phyloP scores from a whole-genome alignment of 1,139 yeast genomes.

The Casaregolazyma suthepensis region DNA sequence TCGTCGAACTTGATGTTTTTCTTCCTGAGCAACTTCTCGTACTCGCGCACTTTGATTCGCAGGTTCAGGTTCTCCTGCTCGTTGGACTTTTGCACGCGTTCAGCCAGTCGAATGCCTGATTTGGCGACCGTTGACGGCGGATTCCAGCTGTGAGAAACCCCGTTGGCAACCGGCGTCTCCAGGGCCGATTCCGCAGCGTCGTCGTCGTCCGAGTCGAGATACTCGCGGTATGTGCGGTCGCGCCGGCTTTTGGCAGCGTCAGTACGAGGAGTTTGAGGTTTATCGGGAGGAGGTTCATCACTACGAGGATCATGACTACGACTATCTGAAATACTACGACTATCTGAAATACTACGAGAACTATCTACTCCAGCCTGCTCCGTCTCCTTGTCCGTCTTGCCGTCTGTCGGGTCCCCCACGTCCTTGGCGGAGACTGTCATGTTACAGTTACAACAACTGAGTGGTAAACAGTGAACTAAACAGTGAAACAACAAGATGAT shows the following conservation, averaged over 20 bases:
- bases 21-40: constrained; percentile 1
- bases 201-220: not conserved
- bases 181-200: not conserved
- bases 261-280: not conserved
- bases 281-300: not conserved
- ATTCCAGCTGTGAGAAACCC: not conserved
- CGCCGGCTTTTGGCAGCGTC: not conserved
- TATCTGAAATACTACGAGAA: not conserved
- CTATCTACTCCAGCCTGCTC: not conserved
- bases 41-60: constrained; percentile 6
- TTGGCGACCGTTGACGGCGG: not conserved
- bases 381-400: too few relatives aligned
- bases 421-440: too few relatives aligned
- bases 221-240: not conserved
- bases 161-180: not conserved
- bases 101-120: constrained; percentile 2
- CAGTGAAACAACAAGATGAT: too few relatives aligned
- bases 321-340: not conserved
- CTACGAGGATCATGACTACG: too few relatives aligned
- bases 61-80: constrained; percentile 7
- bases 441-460: not conserved
- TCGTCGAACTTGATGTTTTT: constrained; percentile 1
- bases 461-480: too few relatives aligned
- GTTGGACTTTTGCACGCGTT: constrained; percentile 1
- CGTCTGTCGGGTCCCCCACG: too few relatives aligned